Evolutionary conservation across 768 basidiomycete species (phyloP).

Genomic region (Boletus sensibilis): DNA sequence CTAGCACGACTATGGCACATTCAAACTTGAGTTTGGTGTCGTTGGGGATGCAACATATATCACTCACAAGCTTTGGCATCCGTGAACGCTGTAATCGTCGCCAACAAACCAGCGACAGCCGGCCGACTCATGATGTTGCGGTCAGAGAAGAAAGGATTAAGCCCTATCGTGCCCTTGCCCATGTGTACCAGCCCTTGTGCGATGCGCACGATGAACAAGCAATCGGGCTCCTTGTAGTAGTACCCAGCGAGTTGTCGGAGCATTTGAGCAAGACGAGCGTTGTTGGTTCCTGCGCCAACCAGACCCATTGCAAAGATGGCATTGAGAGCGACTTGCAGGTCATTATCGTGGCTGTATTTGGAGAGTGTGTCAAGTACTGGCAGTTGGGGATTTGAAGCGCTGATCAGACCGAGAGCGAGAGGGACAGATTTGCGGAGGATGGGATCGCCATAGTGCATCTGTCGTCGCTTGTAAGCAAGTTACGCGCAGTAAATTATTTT

Average conservation of each 20-base stretch:
- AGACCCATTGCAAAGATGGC: conserved; percentile 99
- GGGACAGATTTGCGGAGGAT: conserved; percentile 90
- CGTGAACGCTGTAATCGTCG: conserved; percentile 88
- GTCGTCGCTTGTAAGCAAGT: conserved; percentile 17
- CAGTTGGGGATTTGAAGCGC: conserved; percentile 93
- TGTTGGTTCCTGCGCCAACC: conserved; percentile 98
- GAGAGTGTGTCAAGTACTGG: conserved; percentile 95
- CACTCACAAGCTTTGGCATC: conserved; percentile 90
- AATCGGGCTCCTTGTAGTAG: conserved; percentile 96
- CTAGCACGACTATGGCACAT: conserved; percentile 71
- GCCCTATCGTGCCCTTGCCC: conserved; percentile 97
- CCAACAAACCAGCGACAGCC: conserved; percentile 85
- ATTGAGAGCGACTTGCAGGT: conserved; percentile 93
- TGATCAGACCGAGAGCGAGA: conserved; percentile 91
- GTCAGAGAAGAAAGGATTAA: conserved; percentile 97
- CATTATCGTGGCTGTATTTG: conserved; percentile 98
- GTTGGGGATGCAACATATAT: background rate
- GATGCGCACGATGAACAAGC: conserved; percentile 92
- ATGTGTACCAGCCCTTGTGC: conserved; percentile 97
- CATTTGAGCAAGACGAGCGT: conserved; percentile 97
- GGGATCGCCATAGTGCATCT: conserved; percentile 99
- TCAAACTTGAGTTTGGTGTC: conserved; percentile 1
- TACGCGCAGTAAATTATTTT: background rate
- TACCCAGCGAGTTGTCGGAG: conserved; percentile 95
- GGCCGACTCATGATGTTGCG: conserved; percentile 85